These are phyloP conservation scores for Colletotrichum spaethianum DNA, from an alignment of 2,329 filamentous ascomycete genomes.

Conservation along the genomic window DNA sequence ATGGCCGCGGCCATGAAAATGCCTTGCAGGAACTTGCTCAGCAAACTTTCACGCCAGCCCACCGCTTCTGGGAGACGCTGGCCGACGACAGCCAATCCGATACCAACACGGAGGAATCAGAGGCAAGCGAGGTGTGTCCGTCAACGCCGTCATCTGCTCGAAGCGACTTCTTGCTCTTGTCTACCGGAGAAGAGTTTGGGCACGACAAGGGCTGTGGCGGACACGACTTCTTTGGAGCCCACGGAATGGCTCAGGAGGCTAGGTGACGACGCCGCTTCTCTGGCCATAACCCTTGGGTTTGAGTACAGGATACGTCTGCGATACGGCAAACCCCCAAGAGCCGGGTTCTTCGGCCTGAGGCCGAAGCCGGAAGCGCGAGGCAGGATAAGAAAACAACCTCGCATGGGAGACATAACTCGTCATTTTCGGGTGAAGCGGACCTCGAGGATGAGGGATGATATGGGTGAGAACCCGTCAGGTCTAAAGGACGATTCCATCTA, in stretches of 20 bases:
- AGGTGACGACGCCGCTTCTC: not conserved
- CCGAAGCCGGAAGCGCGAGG: not conserved
- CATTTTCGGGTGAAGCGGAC: not conserved
- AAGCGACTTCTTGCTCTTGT: conserved; percentile 17
- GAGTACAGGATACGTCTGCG: not conserved
- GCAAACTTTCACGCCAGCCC: conserved; percentile 9
- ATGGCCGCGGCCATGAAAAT: conserved; percentile 19
- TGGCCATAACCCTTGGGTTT: not conserved
- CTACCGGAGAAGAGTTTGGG: conserved; percentile 27
- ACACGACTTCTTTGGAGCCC: not conserved
- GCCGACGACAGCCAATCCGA: conserved; percentile 24
- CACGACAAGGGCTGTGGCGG: not conserved
- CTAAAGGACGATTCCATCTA: not conserved
- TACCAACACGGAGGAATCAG: conserved; percentile 13
- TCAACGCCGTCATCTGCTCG: conserved; percentile 16
- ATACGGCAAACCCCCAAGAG: no score
- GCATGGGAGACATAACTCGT: not conserved
- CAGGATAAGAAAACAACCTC: not conserved
- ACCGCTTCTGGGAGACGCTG: conserved; percentile 35
- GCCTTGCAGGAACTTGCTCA: conserved; percentile 27
- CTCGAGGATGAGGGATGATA: not conserved
- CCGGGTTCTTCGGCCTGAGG: not conserved
- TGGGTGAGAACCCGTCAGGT: no score
- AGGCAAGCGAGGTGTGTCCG: conserved; percentile 7
- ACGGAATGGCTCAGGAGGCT: not conserved